Conservation (phyloP, 1,284 basidiomycete genomes). For the Naganishia liquefaciens region DNA sequence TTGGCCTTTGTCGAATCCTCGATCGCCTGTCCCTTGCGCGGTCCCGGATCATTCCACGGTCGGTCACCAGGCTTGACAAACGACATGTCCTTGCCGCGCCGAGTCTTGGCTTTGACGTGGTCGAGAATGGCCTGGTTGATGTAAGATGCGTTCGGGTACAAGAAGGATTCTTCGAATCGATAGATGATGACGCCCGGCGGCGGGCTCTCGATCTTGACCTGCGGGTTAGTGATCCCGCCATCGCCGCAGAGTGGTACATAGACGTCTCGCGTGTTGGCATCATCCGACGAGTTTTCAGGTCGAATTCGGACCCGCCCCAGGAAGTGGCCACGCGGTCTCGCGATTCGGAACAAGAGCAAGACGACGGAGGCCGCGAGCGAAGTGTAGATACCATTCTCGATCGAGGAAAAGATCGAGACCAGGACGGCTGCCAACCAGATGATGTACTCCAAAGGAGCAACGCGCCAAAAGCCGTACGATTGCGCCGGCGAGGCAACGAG, state of each 20-base stretch:
- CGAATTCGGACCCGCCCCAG: conserved; percentile 71
- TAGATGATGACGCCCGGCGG: conserved; percentile 87
- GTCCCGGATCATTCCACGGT: conserved; percentile 93
- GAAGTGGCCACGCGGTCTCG: conserved; percentile 89
- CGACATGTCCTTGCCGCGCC: conserved; percentile 73
- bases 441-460: conserved; percentile 87
- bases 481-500: conserved; percentile 84
- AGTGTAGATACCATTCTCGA: conserved; percentile 94
- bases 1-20: conserved; percentile 61
- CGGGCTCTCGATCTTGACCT: conserved; percentile 74
- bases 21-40: conserved; percentile 56
- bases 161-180: conserved; percentile 87
- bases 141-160: conserved; percentile 87
- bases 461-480: conserved; percentile 89
- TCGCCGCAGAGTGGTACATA: conserved; percentile 70
- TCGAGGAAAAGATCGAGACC: conserved; percentile 80
- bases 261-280: conserved; percentile 58
- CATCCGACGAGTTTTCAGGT: conserved; percentile 55
- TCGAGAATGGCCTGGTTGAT: conserved; percentile 77
- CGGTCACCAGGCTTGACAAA: conserved; percentile 68
- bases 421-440: conserved; percentile 84
- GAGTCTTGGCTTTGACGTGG: conserved; percentile 74
- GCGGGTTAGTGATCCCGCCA: conserved; percentile 65
- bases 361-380: conserved; percentile 78
- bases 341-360: conserved; percentile 84